Evolutionary conservation across 1,139 yeast genomes (phyloP).

Genomic region (Blastobotrys malaysiensis): DNA sequence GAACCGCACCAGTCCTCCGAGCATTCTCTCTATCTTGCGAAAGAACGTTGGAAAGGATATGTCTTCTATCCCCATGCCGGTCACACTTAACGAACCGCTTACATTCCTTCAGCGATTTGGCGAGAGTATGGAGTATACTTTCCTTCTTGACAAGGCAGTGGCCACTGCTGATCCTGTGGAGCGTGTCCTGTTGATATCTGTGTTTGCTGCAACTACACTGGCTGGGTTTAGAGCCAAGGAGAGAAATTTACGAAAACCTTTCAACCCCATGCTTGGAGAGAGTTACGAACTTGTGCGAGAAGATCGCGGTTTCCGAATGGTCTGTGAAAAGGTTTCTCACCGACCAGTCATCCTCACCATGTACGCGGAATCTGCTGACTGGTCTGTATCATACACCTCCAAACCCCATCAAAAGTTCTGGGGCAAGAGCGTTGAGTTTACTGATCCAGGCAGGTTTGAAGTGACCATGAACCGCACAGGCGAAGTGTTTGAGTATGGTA

Average conservation of each 20-base stretch:
- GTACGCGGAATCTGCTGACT: conserved; percentile 62
- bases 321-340: conserved; percentile 77
- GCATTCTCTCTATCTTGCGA: conserved; percentile 69
- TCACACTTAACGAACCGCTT: conserved; percentile 86
- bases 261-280: conserved; percentile 86
- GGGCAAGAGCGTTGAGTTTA: conserved; percentile 88
- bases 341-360: conserved; percentile 80
- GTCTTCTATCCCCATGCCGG: conserved; percentile 87
- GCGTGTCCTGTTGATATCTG: conserved; percentile 59
- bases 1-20: conserved; percentile 52
- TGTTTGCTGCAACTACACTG: conserved; percentile 73
- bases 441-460: conserved; percentile 62
- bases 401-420: conserved; percentile 87
- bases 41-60: conserved; percentile 92
- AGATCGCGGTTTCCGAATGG: conserved; percentile 60
- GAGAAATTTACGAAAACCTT: conserved; percentile 79
- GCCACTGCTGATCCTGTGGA: conserved; percentile 44
- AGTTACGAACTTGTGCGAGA: conserved; percentile 80
- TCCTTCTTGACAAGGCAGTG: conserved; percentile 59
- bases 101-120: conserved; percentile 73
- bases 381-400: conserved; percentile 74
- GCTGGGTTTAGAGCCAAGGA: conserved; percentile 69
- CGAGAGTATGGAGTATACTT: conserved; percentile 73
- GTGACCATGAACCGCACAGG: conserved; percentile 55
- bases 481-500: conserved; percentile 71